These are phyloP conservation scores for Claviceps sp. DNA, from an alignment of 2,329 filamentous ascomycete genomes.

Conservation along the genomic window DNA sequence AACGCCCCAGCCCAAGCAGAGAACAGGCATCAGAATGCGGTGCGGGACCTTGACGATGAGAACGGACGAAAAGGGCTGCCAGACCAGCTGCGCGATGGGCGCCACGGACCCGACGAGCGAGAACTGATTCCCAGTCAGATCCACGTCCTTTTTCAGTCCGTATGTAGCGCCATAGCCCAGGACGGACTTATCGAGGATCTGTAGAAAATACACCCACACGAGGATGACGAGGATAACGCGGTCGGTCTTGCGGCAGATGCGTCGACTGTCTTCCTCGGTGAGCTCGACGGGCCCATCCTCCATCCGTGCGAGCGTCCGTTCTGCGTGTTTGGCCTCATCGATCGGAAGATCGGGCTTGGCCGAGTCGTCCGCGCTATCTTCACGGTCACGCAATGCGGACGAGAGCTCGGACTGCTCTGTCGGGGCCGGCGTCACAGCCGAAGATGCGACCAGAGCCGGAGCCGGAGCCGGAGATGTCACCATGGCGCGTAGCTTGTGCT, in stretches of 20 bases:
- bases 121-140: constrained; percentile 40
- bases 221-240: constrained; percentile 40
- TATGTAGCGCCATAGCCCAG: constrained; percentile 46
- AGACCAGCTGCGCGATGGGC: constrained; percentile 45
- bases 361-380: too few species aligned
- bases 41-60: constrained; percentile 49
- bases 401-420: too few species aligned
- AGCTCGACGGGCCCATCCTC: constrained; percentile 5
- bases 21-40: constrained; percentile 40
- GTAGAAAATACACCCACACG: constrained; percentile 45
- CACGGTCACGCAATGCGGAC: too few species aligned
- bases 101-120: constrained; percentile 43
- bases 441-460: too few species aligned
- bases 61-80: constrained; percentile 46
- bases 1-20: constrained; percentile 32
- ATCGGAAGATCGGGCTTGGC: too few species aligned
- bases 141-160: constrained; percentile 34
- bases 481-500: too few species aligned
- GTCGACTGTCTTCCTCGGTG: constrained; percentile 14
- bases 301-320: constrained; percentile 3
- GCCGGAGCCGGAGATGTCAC: too few species aligned
- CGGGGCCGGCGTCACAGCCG: too few species aligned
- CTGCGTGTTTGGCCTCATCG: background rate
- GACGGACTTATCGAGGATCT: constrained; percentile 45
- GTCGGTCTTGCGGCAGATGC: constrained; percentile 49